Base-by-base conservation (phyloP, 768 basidiomycete species). In the Lanmaoa rubissima region DNA sequence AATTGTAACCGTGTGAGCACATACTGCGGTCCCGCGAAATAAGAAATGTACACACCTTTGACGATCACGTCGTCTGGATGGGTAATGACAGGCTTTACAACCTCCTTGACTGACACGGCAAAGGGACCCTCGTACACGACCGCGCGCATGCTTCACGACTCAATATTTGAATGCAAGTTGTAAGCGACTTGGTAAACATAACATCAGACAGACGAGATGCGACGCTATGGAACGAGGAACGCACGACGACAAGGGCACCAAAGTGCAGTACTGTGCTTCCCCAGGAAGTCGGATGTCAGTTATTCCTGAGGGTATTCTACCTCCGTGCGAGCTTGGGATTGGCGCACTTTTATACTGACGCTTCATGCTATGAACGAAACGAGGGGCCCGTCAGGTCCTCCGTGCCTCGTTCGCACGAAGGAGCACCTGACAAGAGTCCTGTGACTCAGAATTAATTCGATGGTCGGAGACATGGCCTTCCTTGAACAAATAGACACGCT, bases 11-110 rank as follows among this genome's bases (percentile, higher is more conserved):
- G 38, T 16, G 35, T 54, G 16, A 48, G n/a, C 13, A 19, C 17
- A 42, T 48, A 19, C 12, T 10, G 40, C 4, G 24, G 34, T 16
- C 7, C 24, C 14, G 24, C 21, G 4, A 14, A 24, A 24, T 24
- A 24, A 26, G 3, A 21, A 36, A 19, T 6, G 34, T 36, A 28
- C n/a, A 36, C 14, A 43, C 58, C 45, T 44, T 34, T 58, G 48
- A 59, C 54, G 19, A 50, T 47, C 17, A 59, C 14, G 32, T 51
- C 44, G 39, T 57, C 58, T 36, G 48, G 48, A 35, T 59, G 58
- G 6, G 24, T 36, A 12, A 57, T 41, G 36, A 50, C 24, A 35
- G 54, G 54, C 16, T 50, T 57, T 35, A 49, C 21, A 39, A 56
- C 42, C 39, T 55, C 47, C 41, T 48, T 32, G 53, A 55, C 7